Base-by-base conservation (phyloP, 2,329 filamentous ascomycete species). In the Penicillium rolfsii region DNA sequence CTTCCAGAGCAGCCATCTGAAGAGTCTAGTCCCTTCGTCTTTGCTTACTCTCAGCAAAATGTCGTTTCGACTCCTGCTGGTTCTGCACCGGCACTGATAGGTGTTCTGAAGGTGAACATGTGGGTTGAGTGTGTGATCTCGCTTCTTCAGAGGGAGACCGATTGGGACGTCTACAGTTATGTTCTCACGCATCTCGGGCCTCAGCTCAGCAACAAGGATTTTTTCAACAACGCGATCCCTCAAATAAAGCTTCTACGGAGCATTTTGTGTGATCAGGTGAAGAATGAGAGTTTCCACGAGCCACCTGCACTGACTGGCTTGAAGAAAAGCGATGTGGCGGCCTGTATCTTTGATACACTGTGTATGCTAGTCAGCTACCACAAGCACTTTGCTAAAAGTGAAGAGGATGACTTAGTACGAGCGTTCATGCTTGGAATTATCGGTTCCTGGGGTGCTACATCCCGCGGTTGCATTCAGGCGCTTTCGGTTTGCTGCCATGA, bases 401-500 rank as follows among this genome's bases (percentile, higher is more conserved):
- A 98, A 69, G 89, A 96, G 73, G 93, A 97, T 70, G 92, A 96
- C 43, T 88, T 97, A 38, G 91, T 97, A 28, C 88, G 89, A 65
- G 87, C 91, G 0, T 97, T 99, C 72, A 87, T 96, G 67, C 85
- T 90, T 58, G 94, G 94, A 1, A 91, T 76, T 24, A 76, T 98
- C 60, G 87, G 89, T 11, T 87, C 88, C 1, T 93, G 89, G 85
- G 93, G 97, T 70, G 86, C 90, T 64, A 96, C 92, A 57, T 92
- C 93, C 22, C 95, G 93, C 71, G 91, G 88, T 63, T 99, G 95
- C 76, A 97, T 99, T 56, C 94, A 99, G 74, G 94, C 94, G 0
- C 81, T 99, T 22, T 93, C 93, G 0, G 90, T 99, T 62, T 98
- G 94, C 79, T 97, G 93, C 74, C 93, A 97, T 71, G 95, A 99